These are phyloP conservation scores for Omphalea diandra DNA, from an alignment of 441 rosid species.

Conservation along the genomic window DNA sequence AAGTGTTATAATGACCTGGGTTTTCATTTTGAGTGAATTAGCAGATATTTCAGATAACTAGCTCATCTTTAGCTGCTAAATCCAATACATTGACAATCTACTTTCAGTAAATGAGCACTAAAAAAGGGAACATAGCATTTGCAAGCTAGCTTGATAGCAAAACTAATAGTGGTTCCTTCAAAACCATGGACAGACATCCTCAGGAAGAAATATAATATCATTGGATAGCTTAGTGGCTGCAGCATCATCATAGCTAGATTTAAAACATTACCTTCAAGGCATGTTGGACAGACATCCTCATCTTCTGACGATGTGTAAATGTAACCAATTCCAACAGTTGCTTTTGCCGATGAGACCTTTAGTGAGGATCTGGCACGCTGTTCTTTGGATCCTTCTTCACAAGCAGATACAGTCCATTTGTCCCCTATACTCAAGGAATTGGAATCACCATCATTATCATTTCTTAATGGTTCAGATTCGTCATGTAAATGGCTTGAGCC, in stretches of 20 bases:
- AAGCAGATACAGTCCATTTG: conserved; percentile 62
- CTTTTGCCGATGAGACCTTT: conserved; percentile 53
- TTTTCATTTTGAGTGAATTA: conserved; percentile 2
- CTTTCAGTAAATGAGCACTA: neutral
- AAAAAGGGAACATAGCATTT: neutral
- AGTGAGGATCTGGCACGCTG: conserved; percentile 51
- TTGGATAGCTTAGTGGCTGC: neutral
- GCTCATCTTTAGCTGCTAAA: neutral
- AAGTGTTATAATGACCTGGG: neutral
- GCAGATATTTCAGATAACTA: neutral
- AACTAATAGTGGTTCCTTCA: neutral
- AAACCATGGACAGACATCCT: conserved; percentile 1
- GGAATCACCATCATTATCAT: conserved; percentile 53
- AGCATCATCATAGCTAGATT: conserved; percentile 2
- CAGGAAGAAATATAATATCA: neutral
- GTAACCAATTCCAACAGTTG: conserved; percentile 44
- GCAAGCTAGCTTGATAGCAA: neutral
- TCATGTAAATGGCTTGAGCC: conserved; percentile 76
- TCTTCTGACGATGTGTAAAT: conserved; percentile 67
- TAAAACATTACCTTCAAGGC: conserved; percentile 76
- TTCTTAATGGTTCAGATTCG: conserved; percentile 78
- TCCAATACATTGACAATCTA: neutral
- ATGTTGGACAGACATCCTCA: conserved; percentile 90
- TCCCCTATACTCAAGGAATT: conserved; percentile 52
- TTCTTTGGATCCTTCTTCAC: conserved; percentile 68